Evolutionary conservation across 805 yeast genomes (phyloP), one percentile per base, ranked within the genome.

Genomic region (Torulaspora maleeae): DNA sequence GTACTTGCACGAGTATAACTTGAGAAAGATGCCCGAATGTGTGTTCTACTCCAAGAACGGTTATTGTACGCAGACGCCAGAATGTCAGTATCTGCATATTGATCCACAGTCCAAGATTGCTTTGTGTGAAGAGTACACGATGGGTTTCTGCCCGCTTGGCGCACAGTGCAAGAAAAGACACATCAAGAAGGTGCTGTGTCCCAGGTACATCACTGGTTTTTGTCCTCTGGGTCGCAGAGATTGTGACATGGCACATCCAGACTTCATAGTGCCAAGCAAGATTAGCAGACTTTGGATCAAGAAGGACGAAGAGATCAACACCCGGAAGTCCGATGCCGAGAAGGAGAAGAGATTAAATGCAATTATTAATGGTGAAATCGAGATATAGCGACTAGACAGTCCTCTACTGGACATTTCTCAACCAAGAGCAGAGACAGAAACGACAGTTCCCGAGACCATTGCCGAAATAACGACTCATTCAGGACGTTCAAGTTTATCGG

Each of bases 1-100:
- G 70, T 93, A 87, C 59, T 69, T 93, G 36, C 99, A 93, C 67
- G 99, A 93, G 63, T 90, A 90, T 61, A 91, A 93, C 60, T 69
- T 93, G 56, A 75, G 95, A 49, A 88, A 86, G 67, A 91, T 93
- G 95, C 98, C 98, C 3, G 99, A 93, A 65, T 93, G 99, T 65
- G 77, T 88, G 19, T 86, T 87, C 65, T 91, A 78, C 65, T 75
- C 88, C 36, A 82, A 87, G 63, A 72, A 73, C 51, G 95, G 95
- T 5, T 83, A 76, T 55, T 91, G 99, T 64, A 84, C 95, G 5
- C 96, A 89, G 64, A 78, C 89, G 0, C 93, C 95, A 1, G 99
- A 93, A 61, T 93, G 99, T 63, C 80, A 88, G 44, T 93, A 88
- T 64, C 72, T 86, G 43, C 99, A 93, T 63, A 82, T 90, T 24